phyloP scores from a whole-genome alignment of 2,329 filamentous ascomycete genomes.

The Colletotrichum sp. region DNA sequence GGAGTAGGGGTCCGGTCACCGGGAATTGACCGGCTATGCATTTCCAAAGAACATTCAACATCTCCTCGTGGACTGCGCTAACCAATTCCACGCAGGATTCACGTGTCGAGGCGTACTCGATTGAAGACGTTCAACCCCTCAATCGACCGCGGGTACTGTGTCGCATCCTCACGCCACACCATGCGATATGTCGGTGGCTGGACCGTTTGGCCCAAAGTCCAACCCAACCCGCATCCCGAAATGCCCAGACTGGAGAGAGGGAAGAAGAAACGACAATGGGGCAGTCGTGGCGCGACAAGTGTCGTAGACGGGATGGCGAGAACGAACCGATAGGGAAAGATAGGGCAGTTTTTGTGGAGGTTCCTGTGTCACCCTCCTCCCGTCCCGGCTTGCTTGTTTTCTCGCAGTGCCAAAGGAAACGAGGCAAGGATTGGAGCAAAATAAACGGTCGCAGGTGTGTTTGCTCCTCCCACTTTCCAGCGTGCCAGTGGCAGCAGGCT shows the following conservation, averaged over 20 bases:
- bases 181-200: background rate
- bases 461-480: conserved; percentile 7
- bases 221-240: background rate
- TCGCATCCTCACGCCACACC: background rate
- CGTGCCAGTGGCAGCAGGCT: background rate
- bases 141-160: background rate
- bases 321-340: background rate
- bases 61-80: background rate
- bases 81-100: background rate
- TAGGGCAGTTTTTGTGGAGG: background rate
- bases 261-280: background rate
- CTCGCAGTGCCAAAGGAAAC: background rate
- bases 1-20: background rate
- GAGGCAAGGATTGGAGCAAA: background rate
- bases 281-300: background rate
- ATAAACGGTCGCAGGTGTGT: background rate
- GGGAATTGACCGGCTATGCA: background rate
- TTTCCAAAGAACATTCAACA: background rate
- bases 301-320: background rate
- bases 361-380: background rate
- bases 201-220: background rate
- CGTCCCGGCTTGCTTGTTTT: background rate
- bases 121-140: background rate
- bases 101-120: background rate
- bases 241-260: background rate